phyloP scores from a whole-genome alignment of 768 basidiomycete species.

The Pleurotus salmoneostramineus region DNA sequence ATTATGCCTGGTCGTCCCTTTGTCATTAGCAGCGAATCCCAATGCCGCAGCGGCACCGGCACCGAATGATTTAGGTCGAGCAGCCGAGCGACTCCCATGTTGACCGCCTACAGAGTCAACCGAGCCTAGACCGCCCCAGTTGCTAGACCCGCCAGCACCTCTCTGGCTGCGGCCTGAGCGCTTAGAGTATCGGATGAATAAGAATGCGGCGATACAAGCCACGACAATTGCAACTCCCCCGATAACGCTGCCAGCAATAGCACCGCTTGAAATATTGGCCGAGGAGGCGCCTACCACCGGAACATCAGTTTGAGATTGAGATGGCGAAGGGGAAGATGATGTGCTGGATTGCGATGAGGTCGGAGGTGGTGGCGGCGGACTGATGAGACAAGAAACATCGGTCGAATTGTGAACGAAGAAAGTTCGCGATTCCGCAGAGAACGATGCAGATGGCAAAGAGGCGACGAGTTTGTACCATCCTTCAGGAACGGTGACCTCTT shows the following conservation, averaged over 20 bases:
- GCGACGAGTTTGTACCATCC: slow-evolving; percentile 45
- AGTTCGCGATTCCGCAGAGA: slow-evolving; percentile 18
- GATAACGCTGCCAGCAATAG: slow-evolving; percentile 50
- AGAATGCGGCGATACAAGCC: slow-evolving; percentile 5
- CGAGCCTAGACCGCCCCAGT: slow-evolving; percentile 29
- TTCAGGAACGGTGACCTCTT: slow-evolving; percentile 37
- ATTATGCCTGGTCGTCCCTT: slow-evolving; percentile 9
- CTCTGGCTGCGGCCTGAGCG: not conserved
- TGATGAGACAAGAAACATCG: slow-evolving; percentile 26
- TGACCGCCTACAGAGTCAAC: slow-evolving; percentile 23
- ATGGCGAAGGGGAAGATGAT: slow-evolving; percentile 11
- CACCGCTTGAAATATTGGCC: slow-evolving; percentile 27
- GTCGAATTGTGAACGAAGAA: slow-evolving; percentile 36
- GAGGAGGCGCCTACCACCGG: slow-evolving; percentile 21
- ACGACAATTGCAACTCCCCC: slow-evolving; percentile 35
- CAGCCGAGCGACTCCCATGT: not conserved
- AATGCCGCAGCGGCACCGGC: not conserved
- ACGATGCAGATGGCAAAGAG: slow-evolving; percentile 12
- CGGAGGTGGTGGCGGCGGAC: slow-evolving; percentile 12
- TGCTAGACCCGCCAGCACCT: slow-evolving; percentile 12
- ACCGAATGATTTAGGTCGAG: not conserved
- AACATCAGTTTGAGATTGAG: slow-evolving; percentile 14
- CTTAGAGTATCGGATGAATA: slow-evolving; percentile 10
- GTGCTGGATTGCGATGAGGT: slow-evolving; percentile 14
- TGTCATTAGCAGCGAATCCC: not conserved